A percentile compares a stretch with the other conserved stretches of the same genome.
These are phyloP conservation scores for Sarocladiaceae sp. DNA, from an alignment of 2,329 filamentous ascomycete species.

Conservation along the genomic window DNA sequence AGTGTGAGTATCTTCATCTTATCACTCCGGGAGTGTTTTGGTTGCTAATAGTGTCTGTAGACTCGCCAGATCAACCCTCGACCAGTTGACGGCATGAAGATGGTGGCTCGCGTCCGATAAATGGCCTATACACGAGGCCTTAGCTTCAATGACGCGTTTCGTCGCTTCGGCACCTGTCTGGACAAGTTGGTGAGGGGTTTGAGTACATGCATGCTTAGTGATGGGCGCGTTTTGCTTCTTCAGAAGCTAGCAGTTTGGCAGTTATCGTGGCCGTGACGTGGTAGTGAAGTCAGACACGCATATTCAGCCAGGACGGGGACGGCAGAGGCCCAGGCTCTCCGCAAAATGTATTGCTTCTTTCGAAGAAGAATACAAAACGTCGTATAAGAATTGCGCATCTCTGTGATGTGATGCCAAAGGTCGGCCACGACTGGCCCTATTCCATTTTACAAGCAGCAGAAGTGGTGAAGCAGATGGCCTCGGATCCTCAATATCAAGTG, in stretches of 20 bases:
- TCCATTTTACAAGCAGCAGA: too few relatives aligned
- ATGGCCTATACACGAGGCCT: neutral
- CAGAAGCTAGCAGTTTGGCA: neutral
- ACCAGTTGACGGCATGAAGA: neutral
- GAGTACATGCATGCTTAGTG: neutral
- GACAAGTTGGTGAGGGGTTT: neutral
- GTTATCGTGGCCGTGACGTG: neutral
- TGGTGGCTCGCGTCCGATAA: neutral
- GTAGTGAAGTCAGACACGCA: neutral
- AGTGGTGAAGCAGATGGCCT: too few relatives aligned
- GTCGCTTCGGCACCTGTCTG: neutral
- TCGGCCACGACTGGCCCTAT: too few relatives aligned
- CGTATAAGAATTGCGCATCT: too few relatives aligned
- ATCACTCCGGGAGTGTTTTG: too few relatives aligned
- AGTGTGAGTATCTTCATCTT: too few relatives aligned
- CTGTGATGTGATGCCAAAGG: too few relatives aligned
- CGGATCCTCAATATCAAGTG: too few relatives aligned
- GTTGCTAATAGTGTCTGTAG: neutral
- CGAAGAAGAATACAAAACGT: too few relatives aligned
- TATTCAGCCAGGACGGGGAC: too few relatives aligned
- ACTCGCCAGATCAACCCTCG: neutral
- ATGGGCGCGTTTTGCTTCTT: neutral
- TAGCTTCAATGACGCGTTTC: neutral
- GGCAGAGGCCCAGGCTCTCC: too few relatives aligned
- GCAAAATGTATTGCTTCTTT: too few relatives aligned